These are phyloP conservation scores for Isoetes taiwanensis DNA, from an alignment of 75 land plant species.

Conservation along the genomic window DNA sequence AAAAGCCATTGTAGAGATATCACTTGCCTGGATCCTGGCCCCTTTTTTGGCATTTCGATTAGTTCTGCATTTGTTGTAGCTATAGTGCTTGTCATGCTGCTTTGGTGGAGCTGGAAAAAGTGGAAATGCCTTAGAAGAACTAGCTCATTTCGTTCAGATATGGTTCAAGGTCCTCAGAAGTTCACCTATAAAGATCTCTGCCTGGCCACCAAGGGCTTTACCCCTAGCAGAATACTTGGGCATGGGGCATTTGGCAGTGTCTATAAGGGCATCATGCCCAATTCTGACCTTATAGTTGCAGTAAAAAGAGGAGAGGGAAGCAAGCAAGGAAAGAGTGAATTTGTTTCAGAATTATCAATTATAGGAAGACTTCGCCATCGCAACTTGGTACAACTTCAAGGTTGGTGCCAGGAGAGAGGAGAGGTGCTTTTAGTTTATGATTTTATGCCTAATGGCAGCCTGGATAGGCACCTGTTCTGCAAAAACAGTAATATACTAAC, in stretches of 20 bases:
- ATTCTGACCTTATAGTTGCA: slow-evolving; percentile 17
- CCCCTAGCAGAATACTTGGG: background rate
- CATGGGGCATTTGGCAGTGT: slow-evolving; percentile 3
- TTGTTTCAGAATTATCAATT: slow-evolving; percentile 52
- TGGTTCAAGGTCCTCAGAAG: too few relatives aligned
- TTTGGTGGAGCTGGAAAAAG: too few relatives aligned
- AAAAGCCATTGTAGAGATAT: too few relatives aligned
- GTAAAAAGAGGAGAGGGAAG: slow-evolving; percentile 40
- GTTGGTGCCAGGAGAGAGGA: slow-evolving; percentile 41
- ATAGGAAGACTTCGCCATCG: slow-evolving; percentile 51
- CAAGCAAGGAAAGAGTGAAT: slow-evolving; percentile 43
- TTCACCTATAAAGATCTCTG: background rate
- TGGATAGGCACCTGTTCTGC: slow-evolving; percentile 48
- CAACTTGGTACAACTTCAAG: slow-evolving; percentile 42
- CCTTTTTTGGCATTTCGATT: too few relatives aligned
- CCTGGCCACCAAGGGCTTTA: slow-evolving; percentile 3
- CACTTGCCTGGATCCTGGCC: too few relatives aligned
- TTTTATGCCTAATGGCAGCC: slow-evolving; percentile 49
- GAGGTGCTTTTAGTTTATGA: too few relatives aligned
- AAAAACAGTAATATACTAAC: slow-evolving; percentile 4
- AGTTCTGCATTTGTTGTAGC: too few relatives aligned
- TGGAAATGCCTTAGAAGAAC: too few relatives aligned
- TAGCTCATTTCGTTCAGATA: too few relatives aligned
- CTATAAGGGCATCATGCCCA: background rate
- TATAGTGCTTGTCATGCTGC: too few relatives aligned